Base-by-base conservation (phyloP, 75 land plant genomes). In the Pinus albicaulis region DNA sequence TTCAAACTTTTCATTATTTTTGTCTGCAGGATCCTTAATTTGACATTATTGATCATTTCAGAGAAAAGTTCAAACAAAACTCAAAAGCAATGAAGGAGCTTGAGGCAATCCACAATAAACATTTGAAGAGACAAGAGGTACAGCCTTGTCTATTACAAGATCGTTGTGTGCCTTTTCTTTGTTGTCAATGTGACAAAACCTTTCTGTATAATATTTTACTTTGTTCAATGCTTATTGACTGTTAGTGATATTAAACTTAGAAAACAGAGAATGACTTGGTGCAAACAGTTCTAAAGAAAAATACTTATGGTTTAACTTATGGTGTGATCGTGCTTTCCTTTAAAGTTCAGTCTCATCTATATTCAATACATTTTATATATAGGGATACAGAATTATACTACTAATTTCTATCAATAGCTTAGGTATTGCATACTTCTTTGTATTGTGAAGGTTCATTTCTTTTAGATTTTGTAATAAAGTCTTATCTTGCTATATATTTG, bases 111-210 rank as follows among this genome's bases (percentile, higher is more conserved):
- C 87, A 92, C 60, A 81, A 86, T 22, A 90, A 89, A 71, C 79
- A 94, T 66, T 59, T 83, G 73, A 94, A 90, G 78, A 78, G 84
- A 72, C 90, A 89, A 78, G 99, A 96, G 92, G 99, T 96, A 19
- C 38, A 44, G 20, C 23, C 14, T 41, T 41, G 24, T 20, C 8
- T 68, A 41, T 20, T 68, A 10, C 44, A 28, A 20, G 52, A 68
- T 68, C 22, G 19, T 20, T 41, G 14, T 24, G 10, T 61, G 13
- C 25, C 26, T 36, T 38, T 68, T 5, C 41, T 22, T 68, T 38
- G 53, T 61, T 61, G 11, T 68, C 19, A 19, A 7, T n/a, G 23
- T 16, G 38, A 22, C 52, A 8, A 11, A 16, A 17, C 24, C 3
- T 28, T 12, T 53, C 22, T 55, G 24, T 31, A 69, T 58, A 23